phyloP scores from a whole-genome alignment of 768 basidiomycete genomes.

The Rhodotorula graminis region DNA sequence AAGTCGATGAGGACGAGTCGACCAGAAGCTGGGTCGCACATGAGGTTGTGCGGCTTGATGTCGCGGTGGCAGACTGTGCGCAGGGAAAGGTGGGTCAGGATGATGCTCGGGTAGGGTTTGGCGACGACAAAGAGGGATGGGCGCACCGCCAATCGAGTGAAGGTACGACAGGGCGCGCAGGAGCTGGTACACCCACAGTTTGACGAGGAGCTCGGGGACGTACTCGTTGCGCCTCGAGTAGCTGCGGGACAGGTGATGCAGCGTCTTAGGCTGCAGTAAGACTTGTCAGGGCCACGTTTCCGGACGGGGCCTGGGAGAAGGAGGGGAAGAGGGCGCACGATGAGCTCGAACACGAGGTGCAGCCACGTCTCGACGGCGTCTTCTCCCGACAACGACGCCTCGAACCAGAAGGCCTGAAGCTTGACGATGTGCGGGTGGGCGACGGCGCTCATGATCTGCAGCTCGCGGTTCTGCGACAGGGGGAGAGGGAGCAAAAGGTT shows the following conservation, averaged over 20 bases:
- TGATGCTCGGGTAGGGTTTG: no score
- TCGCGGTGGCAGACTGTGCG: conserved; percentile 92
- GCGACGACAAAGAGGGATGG: conserved; percentile 54
- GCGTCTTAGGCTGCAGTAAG: conserved; percentile 68
- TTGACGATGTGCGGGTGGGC: conserved; percentile 71
- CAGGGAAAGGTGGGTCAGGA: conserved; percentile 96
- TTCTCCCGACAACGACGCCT: conserved; percentile 49
- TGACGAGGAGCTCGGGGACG: conserved; percentile 98
- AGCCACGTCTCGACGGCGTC: conserved; percentile 93
- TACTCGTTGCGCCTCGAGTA: conserved; percentile 97
- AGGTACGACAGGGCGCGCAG: conserved; percentile 96
- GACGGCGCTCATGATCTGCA: conserved; percentile 94
- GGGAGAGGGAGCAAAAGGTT: no score
- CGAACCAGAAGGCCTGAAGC: conserved; percentile 89
- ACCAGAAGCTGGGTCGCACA: conserved; percentile 92
- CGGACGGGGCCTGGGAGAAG: no score
- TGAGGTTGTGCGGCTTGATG: conserved; percentile 98
- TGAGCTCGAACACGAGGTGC: conserved; percentile 88
- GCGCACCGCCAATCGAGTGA: conserved; percentile 74
- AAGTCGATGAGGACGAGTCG: conserved; percentile 82
- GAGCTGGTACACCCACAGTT: conserved; percentile 92
- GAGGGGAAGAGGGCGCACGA: background rate
- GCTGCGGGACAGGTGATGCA: conserved; percentile 93
- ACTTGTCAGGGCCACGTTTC: background rate
- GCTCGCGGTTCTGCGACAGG: conserved; percentile 81